Percentiles rank a stretch among this genome's conserved stretches.
Conservation (phyloP, 1,139 yeast species). For the Geotrichum restrictum region DNA sequence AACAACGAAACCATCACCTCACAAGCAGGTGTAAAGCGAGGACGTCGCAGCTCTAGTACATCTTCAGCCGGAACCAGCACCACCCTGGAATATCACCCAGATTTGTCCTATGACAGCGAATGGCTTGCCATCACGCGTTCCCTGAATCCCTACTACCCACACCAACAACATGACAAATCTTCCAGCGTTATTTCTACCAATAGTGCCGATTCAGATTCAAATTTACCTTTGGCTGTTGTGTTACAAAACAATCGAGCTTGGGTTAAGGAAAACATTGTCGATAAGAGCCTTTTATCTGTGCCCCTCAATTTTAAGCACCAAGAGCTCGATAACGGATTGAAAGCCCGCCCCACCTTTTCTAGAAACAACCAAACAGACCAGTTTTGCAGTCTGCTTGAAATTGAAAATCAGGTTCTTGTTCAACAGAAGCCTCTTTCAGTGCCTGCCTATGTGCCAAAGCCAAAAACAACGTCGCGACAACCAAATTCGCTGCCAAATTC, state of each 20-base stretch:
- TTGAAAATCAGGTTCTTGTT: slow-evolving; percentile 19
- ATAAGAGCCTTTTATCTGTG: slow-evolving; percentile 25
- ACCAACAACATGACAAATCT: not conserved
- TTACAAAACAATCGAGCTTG: slow-evolving; percentile 30
- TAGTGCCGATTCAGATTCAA: no score
- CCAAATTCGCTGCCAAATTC: not conserved
- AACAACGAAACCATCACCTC: not conserved
- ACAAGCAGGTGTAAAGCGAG: not conserved
- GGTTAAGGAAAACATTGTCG: slow-evolving; percentile 34
- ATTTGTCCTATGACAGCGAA: slow-evolving; percentile 38
- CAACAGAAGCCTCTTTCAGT: slow-evolving; percentile 1
- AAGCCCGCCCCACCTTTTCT: slow-evolving; percentile 1
- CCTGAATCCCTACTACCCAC: slow-evolving; percentile 28
- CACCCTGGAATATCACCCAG: not conserved
- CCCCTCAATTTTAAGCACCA: slow-evolving; percentile 27
- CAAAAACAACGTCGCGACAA: not conserved
- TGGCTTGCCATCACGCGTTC: slow-evolving; percentile 41
- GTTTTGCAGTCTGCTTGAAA: slow-evolving; percentile 26
- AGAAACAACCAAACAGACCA: slow-evolving; percentile 31
- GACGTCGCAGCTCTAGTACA: not conserved
- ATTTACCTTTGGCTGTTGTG: not conserved
- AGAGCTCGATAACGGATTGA: not conserved
- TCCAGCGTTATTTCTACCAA: not conserved
- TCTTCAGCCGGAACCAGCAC: not conserved
- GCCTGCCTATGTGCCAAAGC: not conserved